Base-by-base conservation (phyloP, 495 filamentous ascomycete species). In the Opeltia flavorubescens region DNA sequence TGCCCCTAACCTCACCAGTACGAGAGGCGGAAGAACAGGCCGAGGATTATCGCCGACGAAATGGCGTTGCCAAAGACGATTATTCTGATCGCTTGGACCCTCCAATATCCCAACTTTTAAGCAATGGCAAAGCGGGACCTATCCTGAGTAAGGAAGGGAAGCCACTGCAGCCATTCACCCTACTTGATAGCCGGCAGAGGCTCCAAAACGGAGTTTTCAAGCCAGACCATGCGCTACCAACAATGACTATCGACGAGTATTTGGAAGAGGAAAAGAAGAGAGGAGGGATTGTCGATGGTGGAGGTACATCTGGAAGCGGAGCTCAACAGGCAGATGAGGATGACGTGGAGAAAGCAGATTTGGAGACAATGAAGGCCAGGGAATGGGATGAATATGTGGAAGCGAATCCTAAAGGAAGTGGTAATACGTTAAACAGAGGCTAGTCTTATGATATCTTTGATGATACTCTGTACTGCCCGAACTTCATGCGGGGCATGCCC, bases 161-260 rank as follows among this genome's bases (percentile, higher is more conserved):
- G 54, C 93, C 93, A 18, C 67, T 96, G 49, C 78, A 87, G 50
- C 93, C 89, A 2, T 96, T 98, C 56, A 95, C 87, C 3, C 60
- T 98, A 27, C 66, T 91, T 1, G 80, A 82, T 55, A 84, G 74
- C 44, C 76, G 91, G 4, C 76, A 88, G 55, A 74, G 84, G 52
- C 62, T 95, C 33, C 80, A 80, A 45, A 66, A 80, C 39, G 86
- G 89, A 3, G 89, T 96, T 2, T 98, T 98, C 62, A 74, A 82
- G 44, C 77, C 88, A 2, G 84, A 89, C 6, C 91, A 98, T 60
- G 95, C 83, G 62, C 65, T 98, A 34, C 91, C 91, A 7, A 96
- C 93, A 0, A 96, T 96, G 91, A 84, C 77, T 0, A 96, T 98
- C 49, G 93, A 98, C 52, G 91, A 98, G 62, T 96, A 96, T 58